Percentiles rank a stretch among this genome's conserved stretches.
These are phyloP conservation scores for Austroboletus festivus DNA, from an alignment of 768 basidiomycete genomes.

Conservation along the genomic window DNA sequence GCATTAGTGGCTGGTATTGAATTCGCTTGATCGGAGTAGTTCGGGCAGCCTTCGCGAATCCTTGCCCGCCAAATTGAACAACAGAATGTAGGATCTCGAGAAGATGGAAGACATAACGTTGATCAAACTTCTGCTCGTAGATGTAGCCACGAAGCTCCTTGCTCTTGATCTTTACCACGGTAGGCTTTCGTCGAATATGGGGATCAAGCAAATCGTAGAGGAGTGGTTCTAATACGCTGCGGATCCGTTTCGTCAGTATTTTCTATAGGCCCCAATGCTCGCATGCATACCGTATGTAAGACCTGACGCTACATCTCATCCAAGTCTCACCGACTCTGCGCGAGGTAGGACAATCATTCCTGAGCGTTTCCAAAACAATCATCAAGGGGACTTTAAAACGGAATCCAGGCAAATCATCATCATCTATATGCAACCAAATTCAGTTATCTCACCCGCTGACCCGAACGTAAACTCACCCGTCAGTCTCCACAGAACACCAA, in stretches of 20 bases:
- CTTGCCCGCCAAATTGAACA: slow-evolving; percentile 86
- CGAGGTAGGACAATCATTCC: slow-evolving; percentile 67
- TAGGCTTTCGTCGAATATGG: slow-evolving; percentile 50
- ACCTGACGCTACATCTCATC: slow-evolving; percentile 93
- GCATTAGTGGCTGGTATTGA: slow-evolving; percentile 56
- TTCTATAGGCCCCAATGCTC: background rate
- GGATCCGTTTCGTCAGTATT: background rate
- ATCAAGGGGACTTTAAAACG: slow-evolving; percentile 83
- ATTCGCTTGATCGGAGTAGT: slow-evolving; percentile 62
- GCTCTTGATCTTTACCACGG: slow-evolving; percentile 52
- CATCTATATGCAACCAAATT: slow-evolving; percentile 49
- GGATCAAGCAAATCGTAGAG: slow-evolving; percentile 76
- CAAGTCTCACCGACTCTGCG: slow-evolving; percentile 89
- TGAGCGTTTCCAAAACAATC: slow-evolving; percentile 80
- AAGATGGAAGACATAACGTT: slow-evolving; percentile 66
- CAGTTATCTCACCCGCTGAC: background rate
- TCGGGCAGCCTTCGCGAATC: slow-evolving; percentile 74
- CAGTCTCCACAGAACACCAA: slow-evolving; percentile 90
- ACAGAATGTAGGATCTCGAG: slow-evolving; percentile 76
- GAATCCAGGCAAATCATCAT: slow-evolving; percentile 76
- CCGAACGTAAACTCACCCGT: slow-evolving; percentile 52
- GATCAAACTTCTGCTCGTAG: slow-evolving; percentile 78
- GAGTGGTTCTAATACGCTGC: slow-evolving; percentile 87
- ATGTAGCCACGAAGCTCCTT: slow-evolving; percentile 62
- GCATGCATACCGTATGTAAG: slow-evolving; percentile 71